Evolutionary conservation across 768 basidiomycete genomes (phyloP), one percentile per base, ranked within the genome.

Genomic region (Crepidotus variabilis): DNA sequence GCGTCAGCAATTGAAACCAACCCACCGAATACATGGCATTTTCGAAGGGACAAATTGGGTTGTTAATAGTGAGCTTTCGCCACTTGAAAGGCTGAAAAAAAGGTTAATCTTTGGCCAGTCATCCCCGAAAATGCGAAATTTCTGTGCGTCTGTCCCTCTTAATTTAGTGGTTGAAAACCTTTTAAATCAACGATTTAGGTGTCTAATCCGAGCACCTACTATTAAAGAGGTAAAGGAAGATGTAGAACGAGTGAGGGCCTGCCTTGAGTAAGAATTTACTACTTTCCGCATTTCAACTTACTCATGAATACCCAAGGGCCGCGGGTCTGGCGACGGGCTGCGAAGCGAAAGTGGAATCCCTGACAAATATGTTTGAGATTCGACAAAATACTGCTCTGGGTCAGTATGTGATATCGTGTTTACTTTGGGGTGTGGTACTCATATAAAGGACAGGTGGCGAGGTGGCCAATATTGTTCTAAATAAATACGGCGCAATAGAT

Each of bases 51-150:
- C 78, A 56, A 84, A 89, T 62, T 90, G 89, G 88, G 85, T 81
- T 2, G 77, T 84, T 0, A 90, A 88, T 59, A 81, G 88, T 90
- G 63, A 13, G 82, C 14, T 36, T 33, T 43, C 48, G 34, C 14
- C 39, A 13, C 22, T 52, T 23, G 43, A 22, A 10, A n/a, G 45
- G 16, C 16, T 33, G 14, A 16, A 50, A 11, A 47, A 9, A 21
- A 49, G 39, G 28, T 51, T 50, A 16, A 45, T 34, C 4, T 36
- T 7, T 24, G 3, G 22, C 5, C 45, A 93, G 92, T 94, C 50
- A 90, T 92, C 50, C 92, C 92, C 0, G 90, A 92, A 65, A 86
- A 90, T 64, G 77, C 89, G 1, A 86, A 84, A 60, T 83, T 90
- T 72, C 69, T 74, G 88, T 88, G 65, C 55, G 84, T 66, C n/a